phyloP scores from a whole-genome alignment of 2,329 filamentous ascomycete species.

The Fusarium bactridioides region DNA sequence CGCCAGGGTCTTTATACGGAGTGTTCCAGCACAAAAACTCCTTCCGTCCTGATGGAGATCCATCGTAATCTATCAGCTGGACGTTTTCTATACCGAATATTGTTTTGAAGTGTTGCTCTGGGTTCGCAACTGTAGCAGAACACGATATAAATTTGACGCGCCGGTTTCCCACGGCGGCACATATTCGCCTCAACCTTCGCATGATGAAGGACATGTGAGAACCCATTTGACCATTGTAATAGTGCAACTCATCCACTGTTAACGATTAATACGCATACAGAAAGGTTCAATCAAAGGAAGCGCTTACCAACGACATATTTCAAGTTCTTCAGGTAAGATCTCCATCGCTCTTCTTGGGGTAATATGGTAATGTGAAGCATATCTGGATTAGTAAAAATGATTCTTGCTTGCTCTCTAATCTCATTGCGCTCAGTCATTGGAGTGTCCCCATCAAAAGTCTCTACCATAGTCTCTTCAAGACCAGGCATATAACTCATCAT shows the following conservation, averaged over 20 bases:
- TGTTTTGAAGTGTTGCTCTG: conserved; percentile 87
- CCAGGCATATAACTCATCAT: conserved; percentile 82
- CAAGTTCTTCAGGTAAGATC: conserved; percentile 85
- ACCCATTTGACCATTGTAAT: conserved; percentile 94
- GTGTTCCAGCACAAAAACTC: conserved; percentile 99
- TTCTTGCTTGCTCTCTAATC: conserved; percentile 86
- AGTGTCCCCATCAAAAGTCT: conserved; percentile 97
- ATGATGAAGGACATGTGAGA: conserved; percentile 96
- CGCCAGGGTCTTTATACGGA: conserved; percentile 86
- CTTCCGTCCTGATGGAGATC: conserved; percentile 87
- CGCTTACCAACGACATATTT: conserved; percentile 79
- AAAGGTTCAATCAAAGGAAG: background rate
- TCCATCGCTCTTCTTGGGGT: conserved; percentile 90
- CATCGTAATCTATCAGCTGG: conserved; percentile 85
- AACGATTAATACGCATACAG: background rate
- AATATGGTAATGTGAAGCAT: conserved; percentile 96
- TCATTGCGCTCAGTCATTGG: conserved; percentile 78
- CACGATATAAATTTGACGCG: conserved; percentile 92
- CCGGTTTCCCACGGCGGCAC: conserved; percentile 86
- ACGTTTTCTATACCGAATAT: conserved; percentile 92
- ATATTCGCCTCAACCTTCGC: conserved; percentile 85
- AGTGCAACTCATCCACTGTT: conserved; percentile 83
- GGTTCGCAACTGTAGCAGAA: conserved; percentile 95
- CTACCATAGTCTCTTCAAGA: conserved; percentile 78
- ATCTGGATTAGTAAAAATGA: conserved; percentile 98